phyloP scores from a whole-genome alignment of 495 filamentous ascomycete species.

The Letharia lupina region DNA sequence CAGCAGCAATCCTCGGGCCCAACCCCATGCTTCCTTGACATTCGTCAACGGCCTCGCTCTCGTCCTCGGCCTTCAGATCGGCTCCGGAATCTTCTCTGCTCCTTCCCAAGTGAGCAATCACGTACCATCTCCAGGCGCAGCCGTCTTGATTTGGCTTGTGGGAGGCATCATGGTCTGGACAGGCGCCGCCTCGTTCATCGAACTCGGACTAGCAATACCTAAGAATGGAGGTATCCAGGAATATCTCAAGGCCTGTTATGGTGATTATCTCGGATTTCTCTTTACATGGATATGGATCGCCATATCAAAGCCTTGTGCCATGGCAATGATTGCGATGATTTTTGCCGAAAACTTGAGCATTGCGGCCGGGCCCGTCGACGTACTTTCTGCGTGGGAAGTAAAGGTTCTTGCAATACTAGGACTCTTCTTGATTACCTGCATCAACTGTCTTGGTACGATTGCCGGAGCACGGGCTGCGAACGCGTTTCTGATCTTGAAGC shows the following conservation, averaged over 20 bases:
- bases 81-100: constrained; percentile 38
- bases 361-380: constrained; percentile 4
- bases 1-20: not conserved
- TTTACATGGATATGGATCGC: constrained; percentile 34
- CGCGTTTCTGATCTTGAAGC: constrained; percentile 5
- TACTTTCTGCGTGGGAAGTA: constrained; percentile 18
- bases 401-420: constrained; percentile 28
- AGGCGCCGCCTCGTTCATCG: constrained; percentile 37
- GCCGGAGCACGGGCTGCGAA: constrained; percentile 5
- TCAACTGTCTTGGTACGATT: constrained; percentile 8
- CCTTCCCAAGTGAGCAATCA: constrained; percentile 32
- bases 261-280: constrained; percentile 32
- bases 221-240: constrained; percentile 39
- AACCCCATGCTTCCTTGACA: not conserved
- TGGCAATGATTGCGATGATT: constrained; percentile 27
- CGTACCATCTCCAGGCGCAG: constrained; percentile 28
- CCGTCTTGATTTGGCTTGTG: constrained; percentile 32
- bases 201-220: constrained; percentile 36
- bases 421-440: constrained; percentile 24
- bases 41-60: constrained; percentile 25
- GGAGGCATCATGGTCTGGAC: constrained; percentile 38
- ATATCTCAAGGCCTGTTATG: constrained; percentile 33
- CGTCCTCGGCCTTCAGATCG: constrained; percentile 36
- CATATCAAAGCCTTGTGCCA: constrained; percentile 24
- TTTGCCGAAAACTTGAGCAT: constrained; percentile 31